These are phyloP conservation scores for Corylus americana DNA, from an alignment of 306 rosid genomes.

Conservation along the genomic window DNA sequence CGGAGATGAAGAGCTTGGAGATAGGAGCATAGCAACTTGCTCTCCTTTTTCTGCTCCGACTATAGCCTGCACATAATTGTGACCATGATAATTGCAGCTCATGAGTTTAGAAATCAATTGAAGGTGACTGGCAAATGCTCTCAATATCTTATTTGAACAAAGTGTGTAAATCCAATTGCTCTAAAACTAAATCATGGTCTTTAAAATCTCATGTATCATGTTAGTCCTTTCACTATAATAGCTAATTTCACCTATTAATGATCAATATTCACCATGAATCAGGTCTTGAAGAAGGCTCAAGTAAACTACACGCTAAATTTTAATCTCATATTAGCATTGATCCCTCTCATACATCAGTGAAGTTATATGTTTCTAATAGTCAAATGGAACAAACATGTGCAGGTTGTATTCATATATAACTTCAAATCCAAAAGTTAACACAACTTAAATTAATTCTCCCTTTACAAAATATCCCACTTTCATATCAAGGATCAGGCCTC, in stretches of 20 bases:
- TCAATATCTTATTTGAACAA: not conserved
- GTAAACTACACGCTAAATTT: too few relatives aligned
- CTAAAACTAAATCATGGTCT: too few relatives aligned
- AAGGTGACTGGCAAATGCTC: not conserved
- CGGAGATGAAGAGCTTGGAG: constrained; percentile 59
- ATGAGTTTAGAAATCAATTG: constrained; percentile 7
- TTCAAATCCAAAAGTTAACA: too few relatives aligned
- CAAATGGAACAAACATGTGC: too few relatives aligned
- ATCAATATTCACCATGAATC: not conserved
- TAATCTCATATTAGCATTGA: too few relatives aligned
- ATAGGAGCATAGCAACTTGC: constrained; percentile 85
- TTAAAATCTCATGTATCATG: not conserved
- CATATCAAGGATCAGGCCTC: too few relatives aligned
- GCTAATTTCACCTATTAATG: not conserved
- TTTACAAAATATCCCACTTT: too few relatives aligned
- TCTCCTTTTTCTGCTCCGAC: constrained; percentile 82
- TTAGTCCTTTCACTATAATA: not conserved
- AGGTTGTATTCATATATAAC: too few relatives aligned
- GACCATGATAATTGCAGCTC: constrained; percentile 11
- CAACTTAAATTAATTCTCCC: too few relatives aligned
- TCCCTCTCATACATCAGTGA: too few relatives aligned
- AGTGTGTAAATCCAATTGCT: not conserved
- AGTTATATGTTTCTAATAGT: too few relatives aligned
- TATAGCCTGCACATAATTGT: constrained; percentile 51
- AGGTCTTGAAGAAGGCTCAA: too few relatives aligned